These are phyloP conservation scores for Nakazawaea peltata DNA, from an alignment of 805 yeast genomes.

Conservation along the genomic window DNA sequence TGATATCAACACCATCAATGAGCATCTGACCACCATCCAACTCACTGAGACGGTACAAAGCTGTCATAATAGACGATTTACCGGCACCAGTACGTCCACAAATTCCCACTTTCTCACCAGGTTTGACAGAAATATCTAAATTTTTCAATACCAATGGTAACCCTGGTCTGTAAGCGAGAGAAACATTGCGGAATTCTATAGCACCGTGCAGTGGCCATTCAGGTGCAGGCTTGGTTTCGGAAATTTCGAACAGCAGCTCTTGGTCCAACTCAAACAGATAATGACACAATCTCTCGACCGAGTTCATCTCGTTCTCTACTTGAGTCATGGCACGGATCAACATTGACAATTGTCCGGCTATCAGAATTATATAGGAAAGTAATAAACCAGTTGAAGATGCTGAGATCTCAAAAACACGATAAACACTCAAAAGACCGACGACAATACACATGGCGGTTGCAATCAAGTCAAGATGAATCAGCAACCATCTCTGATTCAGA, in stretches of 20 bases:
- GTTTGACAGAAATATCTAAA: constrained; percentile 33
- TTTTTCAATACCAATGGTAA: constrained; percentile 50
- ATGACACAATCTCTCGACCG: constrained; percentile 62
- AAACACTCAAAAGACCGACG: constrained; percentile 49
- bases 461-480: constrained; percentile 47
- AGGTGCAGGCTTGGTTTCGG: constrained; percentile 26
- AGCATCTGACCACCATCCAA: constrained; percentile 36
- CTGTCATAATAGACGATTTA: constrained; percentile 58
- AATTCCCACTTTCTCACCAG: constrained; percentile 69
- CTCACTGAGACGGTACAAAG: constrained; percentile 50
- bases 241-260: constrained; percentile 53
- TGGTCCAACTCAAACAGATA: constrained; percentile 56
- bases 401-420: constrained; percentile 47
- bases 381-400: constrained; percentile 67
- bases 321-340: constrained; percentile 58
- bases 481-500: constrained; percentile 68
- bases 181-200: constrained; percentile 39
- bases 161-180: constrained; percentile 50
- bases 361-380: constrained; percentile 47
- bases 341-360: constrained; percentile 48
- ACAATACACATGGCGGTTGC: constrained; percentile 44
- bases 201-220: constrained; percentile 43
- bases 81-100: constrained; percentile 94
- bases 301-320: constrained; percentile 69
- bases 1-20: constrained; percentile 51